Evolutionary conservation across 129 eudicot species (phyloP), one percentile per base, ranked within the genome.

Genomic region (Flaveria sonorensis): DNA sequence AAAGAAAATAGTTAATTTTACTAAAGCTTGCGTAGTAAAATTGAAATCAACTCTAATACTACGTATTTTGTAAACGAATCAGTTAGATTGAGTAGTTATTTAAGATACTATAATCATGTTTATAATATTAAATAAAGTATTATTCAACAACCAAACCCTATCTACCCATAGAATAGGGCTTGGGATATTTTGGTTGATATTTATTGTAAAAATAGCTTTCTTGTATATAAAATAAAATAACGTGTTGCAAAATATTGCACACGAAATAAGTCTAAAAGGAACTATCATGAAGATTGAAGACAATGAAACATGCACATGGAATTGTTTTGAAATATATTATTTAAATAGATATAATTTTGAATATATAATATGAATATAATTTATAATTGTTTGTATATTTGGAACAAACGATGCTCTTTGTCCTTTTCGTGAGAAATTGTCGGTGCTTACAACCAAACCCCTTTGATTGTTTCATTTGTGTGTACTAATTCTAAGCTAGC

Each of bases 281-380:
- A 36, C 7, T 6, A 36, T 36, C 40, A 36, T 36, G 40, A 36
- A 36, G 40, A 0, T 36, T 36, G 14, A 24, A 2, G 14, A 66
- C 5, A 13, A 36, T 39, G 30, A n/a, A 64, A n/a, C 46, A 61
- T 79, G 73, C 68, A 72, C 83, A 63, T 63, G 73, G 57, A 52
- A 18, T 24, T 63, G 60, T 64, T 72, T 52, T 64, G 68, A n/a
- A 8, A 40, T 50, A n/a, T 30, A 3, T 0, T 6, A 13, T 59
- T 0, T 21, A 61, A 3, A 2, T 16, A 63, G 6, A 28, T 30
- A 30, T 63, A 28, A 28, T 28, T 26, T 26, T 14, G 45, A 62
- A 42, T 26, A 10, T 11, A 3, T 23, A 46, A 19, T 18, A 75
- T 36, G 4, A 21, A 21, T 2, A 14, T 43, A 61, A 1, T 10